Evolutionary conservation across 2,329 filamentous ascomycete species (phyloP), one percentile per base, ranked within the genome.

Genomic region (Trichoderma endophyticum): DNA sequence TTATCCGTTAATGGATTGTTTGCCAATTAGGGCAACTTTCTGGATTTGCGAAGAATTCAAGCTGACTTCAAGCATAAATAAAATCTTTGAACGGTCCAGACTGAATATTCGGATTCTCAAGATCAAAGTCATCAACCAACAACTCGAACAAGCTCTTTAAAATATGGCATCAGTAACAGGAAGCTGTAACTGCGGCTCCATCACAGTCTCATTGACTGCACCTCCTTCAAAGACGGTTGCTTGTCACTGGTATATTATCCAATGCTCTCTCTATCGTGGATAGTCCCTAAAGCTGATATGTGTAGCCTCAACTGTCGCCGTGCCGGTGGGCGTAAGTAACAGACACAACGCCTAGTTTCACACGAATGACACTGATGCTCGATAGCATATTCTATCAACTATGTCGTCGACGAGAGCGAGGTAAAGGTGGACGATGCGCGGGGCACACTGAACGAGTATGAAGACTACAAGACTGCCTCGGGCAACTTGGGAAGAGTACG

Each of bases 241-340:
- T 60, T 32, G 56, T 60, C 56, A 60, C 15, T 60, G 56, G 28
- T 60, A 32, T 9, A n/a, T 0, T n/a, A 5, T 32, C 5, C 3
- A 0, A 3, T 3, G 0, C 7, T n/a, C 8, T 30, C 1, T 30
- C 14, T 6, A 6, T 21, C 18, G 1, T 21, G 1, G 3, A n/a
- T 14, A 12, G 24, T 18, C 15, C 8, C 7, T 9, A 5, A 4
- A 12, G 28, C 18, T 60, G 6, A 60, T 24, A 21, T 18, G 12
- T n/a, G 56, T 0, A 30, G 56, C 56, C 56, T 9, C 28, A 60
- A 32, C 12, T 60, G 56, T n/a, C 56, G 28, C 9, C 56, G 18
- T 32, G 56, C 56, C 2, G 56, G 56, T 21, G 28, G 56, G 5
- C 56, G 56, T 60, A 60, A n/a, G 56, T 0, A 26, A 32, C 9